phyloP scores from a whole-genome alignment of 257 asterid genomes.

The Verbena officinalis region DNA sequence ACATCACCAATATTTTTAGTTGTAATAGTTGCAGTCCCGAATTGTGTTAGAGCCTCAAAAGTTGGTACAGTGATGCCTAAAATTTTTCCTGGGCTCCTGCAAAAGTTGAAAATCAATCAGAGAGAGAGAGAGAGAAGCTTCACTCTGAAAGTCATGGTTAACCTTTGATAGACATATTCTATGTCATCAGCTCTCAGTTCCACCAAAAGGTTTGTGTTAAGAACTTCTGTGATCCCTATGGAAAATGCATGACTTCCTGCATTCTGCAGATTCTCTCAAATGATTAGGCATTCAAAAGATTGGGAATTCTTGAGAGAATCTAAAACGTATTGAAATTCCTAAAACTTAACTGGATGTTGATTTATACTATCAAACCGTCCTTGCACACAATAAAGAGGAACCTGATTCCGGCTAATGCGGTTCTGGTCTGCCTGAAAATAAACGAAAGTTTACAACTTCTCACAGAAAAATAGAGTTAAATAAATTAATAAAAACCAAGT shows the following conservation, averaged over 20 bases:
- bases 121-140: not conserved
- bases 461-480: slow-evolving; percentile 3
- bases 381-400: slow-evolving; percentile 84
- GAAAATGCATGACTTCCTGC: slow-evolving; percentile 87
- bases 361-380: slow-evolving; percentile 97
- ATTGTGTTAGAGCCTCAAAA: slow-evolving; percentile 93
- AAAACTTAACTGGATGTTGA: slow-evolving; percentile 91
- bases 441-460: not conserved
- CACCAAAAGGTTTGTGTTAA: slow-evolving; percentile 84
- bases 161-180: slow-evolving; percentile 94
- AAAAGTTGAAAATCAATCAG: slow-evolving; percentile 17
- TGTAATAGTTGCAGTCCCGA: slow-evolving; percentile 83
- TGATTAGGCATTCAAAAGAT: slow-evolving; percentile 29
- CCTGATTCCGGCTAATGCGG: slow-evolving; percentile 81
- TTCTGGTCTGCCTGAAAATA: slow-evolving; percentile 86
- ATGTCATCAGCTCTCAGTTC: slow-evolving; percentile 95
- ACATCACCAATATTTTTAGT: slow-evolving; percentile 85
- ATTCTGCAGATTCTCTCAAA: slow-evolving; percentile 54
- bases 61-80: slow-evolving; percentile 73
- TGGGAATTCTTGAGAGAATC: slow-evolving; percentile 19
- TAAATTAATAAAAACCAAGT: slow-evolving; percentile 12
- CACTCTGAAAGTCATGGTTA: not conserved
- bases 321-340: slow-evolving; percentile 26
- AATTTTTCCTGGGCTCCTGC: slow-evolving; percentile 95
- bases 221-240: slow-evolving; percentile 88